Evolutionary conservation across 768 basidiomycete genomes (phyloP), one percentile per base, ranked within the genome.

Genomic region (Mycena filopes): DNA sequence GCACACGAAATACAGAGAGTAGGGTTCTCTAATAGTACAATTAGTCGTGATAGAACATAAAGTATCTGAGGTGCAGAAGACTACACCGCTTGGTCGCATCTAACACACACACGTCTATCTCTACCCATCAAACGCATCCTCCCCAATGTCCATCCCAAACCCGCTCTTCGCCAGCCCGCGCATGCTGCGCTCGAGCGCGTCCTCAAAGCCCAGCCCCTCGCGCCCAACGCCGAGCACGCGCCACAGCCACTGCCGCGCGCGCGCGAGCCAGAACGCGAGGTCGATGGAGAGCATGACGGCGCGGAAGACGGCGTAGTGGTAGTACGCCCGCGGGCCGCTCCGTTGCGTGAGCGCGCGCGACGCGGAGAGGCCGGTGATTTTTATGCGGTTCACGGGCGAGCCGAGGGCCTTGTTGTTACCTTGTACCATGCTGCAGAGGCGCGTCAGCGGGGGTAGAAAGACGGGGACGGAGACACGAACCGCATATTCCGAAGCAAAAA

Each of bases 361-460:
- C 28, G 94, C 95, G 86, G 89, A 94, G 74, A 86, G 87, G 0
- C 92, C 95, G 0, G 92, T 94, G 57, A 96, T 92, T 76, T 94
- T 95, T 78, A 98, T 90, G 21, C 95, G 87, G 73, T 96, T 96
- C 0, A 95, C 92, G 0, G 95, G 95, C 3, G 92, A 92, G 16
- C 93, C 92, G 40, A 96, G 86, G 2, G 85, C 80, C 75, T 95
- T 92, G 70, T 95, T 95, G 76, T 94, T 94, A 80, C 82, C 84
- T 78, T 84, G 83, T 31, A 87, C 84, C 81, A 87, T 86, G 45
- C 79, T 79, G 47, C 33, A 28, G 11, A 28, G 18, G 53, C 16
- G 47, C 9, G 23, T 45, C 8, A 38, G 31, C n/a, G n/a, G n/a
- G n/a, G n/a, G n/a, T 15, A 45, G 18, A 25, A 11, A 10, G 41